A percentile compares a stretch with the other conserved stretches of the same genome.
phyloP scores from a whole-genome alignment of 495 filamentous ascomycete genomes.

The Talaromyces stipitatus region DNA sequence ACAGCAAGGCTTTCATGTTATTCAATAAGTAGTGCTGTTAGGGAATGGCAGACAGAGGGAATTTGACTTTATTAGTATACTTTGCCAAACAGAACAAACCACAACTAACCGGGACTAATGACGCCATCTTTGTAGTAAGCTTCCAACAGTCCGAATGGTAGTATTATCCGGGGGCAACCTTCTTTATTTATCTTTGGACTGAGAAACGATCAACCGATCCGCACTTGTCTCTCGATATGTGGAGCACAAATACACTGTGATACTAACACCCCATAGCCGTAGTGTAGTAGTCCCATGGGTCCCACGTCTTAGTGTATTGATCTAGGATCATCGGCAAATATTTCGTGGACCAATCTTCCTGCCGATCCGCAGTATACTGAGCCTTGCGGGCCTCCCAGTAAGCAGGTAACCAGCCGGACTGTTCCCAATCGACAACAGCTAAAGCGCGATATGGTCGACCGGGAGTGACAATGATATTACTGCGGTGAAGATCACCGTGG shows the following conservation, averaged over 20 bases:
- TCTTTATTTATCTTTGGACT: neutral
- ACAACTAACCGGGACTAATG: neutral
- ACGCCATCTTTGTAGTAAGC: neutral
- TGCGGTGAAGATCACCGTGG: too few relatives aligned
- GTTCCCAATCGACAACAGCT: conserved; percentile 44
- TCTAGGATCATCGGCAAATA: conserved; percentile 21
- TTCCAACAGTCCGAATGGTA: neutral
- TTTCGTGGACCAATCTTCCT: conserved; percentile 18
- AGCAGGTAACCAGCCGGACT: conserved; percentile 39
- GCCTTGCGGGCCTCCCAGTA: conserved; percentile 45
- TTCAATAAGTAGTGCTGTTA: neutral
- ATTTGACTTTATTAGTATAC: neutral
- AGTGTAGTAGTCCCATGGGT: conserved; percentile 25
- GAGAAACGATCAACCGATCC: neutral
- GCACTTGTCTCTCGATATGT: neutral
- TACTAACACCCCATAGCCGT: conserved; percentile 18
- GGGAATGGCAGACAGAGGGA: neutral
- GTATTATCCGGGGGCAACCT: neutral
- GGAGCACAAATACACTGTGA: neutral
- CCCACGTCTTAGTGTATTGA: conserved; percentile 18
- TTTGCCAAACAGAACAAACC: neutral
- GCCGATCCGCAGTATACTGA: conserved; percentile 15
- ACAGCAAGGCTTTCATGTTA: conserved; percentile 18
- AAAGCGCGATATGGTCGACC: too few relatives aligned
- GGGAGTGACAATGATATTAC: too few relatives aligned